phyloP scores from a whole-genome alignment of 306 rosid species.

The Lablab purpureus region DNA sequence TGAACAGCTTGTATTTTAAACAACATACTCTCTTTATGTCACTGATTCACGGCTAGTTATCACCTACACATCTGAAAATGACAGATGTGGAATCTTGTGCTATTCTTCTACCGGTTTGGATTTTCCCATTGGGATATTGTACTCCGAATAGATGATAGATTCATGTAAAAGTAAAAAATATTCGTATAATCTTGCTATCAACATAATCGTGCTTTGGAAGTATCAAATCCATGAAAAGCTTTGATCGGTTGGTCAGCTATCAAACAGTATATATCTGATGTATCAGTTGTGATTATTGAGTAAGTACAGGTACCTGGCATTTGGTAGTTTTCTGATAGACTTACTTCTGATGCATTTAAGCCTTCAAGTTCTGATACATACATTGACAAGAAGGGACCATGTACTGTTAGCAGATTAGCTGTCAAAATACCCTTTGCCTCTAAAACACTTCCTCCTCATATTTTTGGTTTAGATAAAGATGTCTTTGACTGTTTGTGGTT shows the following conservation, averaged over 20 bases:
- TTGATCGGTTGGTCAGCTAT: slow-evolving; percentile 44
- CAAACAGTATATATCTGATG: slow-evolving; percentile 33
- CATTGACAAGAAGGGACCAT: slow-evolving; percentile 41
- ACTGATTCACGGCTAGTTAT: slow-evolving; percentile 1
- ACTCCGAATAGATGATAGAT: slow-evolving; percentile 28
- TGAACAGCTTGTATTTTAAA: slow-evolving; percentile 11
- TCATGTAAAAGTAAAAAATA: slow-evolving; percentile 13
- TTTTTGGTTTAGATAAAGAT: slow-evolving; percentile 27
- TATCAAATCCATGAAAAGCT: slow-evolving; percentile 34
- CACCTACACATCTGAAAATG: slow-evolving; percentile 39
- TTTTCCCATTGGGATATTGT: slow-evolving; percentile 32
- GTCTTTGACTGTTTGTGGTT: slow-evolving; percentile 45
- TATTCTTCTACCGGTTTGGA: slow-evolving; percentile 36
- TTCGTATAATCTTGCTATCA: slow-evolving; percentile 34
- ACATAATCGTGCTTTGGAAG: slow-evolving; percentile 39
- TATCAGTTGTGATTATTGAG: slow-evolving; percentile 42
- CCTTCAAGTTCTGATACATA: slow-evolving; percentile 36
- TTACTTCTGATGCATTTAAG: slow-evolving; percentile 18
- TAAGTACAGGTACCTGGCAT: slow-evolving; percentile 18
- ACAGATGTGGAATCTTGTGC: slow-evolving; percentile 38
- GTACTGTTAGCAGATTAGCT: slow-evolving; percentile 33
- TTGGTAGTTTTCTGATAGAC: slow-evolving; percentile 43
- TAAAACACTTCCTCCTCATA: slow-evolving; percentile 34
- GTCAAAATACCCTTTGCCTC: slow-evolving; percentile 39
- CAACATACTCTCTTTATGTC: slow-evolving; percentile 1